Conservation (phyloP, 345 rosid genomes). For the Euphorbia pulcherrima region DNA sequence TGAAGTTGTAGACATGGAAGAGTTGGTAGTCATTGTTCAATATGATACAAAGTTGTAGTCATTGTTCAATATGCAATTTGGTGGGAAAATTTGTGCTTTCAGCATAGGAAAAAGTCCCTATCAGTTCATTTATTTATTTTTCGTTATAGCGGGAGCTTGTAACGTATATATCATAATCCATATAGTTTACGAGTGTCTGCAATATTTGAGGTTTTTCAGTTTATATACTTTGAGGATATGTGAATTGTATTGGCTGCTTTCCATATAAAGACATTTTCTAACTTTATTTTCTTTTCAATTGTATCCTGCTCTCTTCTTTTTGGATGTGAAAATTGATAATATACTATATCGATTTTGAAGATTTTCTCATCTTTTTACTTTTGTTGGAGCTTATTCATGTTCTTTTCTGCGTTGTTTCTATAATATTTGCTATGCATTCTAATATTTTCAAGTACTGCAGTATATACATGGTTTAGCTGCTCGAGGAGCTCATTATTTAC, state of each 20-base stretch:
- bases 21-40: too few relatives aligned
- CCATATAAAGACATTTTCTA: background rate
- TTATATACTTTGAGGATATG: slow-evolving; percentile 1
- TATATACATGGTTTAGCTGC: slow-evolving; percentile 95
- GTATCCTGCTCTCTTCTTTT: background rate
- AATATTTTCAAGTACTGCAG: slow-evolving; percentile 35
- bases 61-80: slow-evolving; percentile 24
- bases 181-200: slow-evolving; percentile 1
- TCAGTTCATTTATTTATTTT: slow-evolving; percentile 23
- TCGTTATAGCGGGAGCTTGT: slow-evolving; percentile 1
- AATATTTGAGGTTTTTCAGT: background rate
- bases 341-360: background rate
- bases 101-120: slow-evolving; percentile 28
- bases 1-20: too few relatives aligned
- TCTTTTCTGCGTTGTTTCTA: background rate
- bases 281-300: background rate
- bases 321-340: background rate
- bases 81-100: slow-evolving; percentile 30
- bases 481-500: slow-evolving; percentile 88
- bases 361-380: background rate
- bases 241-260: background rate
- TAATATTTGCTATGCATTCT: background rate
- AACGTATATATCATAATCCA: background rate
- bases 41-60: slow-evolving; percentile 39
- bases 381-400: background rate